Percentiles rank a stretch among this genome's conserved stretches.
These are phyloP conservation scores for Clitoria ternatea DNA, from an alignment of 306 rosid genomes.

Conservation along the genomic window DNA sequence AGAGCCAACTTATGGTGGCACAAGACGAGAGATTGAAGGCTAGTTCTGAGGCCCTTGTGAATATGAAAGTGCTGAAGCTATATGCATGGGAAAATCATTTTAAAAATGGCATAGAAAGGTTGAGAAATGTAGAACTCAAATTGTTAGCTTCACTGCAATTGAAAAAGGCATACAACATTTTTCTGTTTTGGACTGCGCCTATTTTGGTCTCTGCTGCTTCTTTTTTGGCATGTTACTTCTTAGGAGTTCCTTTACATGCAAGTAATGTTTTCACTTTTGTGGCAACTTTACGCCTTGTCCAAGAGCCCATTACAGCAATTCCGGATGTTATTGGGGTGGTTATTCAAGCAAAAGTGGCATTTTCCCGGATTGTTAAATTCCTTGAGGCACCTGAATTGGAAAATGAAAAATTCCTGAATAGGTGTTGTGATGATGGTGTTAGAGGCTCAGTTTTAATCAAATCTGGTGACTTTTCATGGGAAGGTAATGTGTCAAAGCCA, in stretches of 20 bases:
- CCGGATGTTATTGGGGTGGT: background rate
- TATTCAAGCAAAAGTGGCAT: constrained; percentile 41
- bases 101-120: constrained; percentile 38
- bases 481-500: constrained; percentile 34
- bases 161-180: constrained; percentile 33
- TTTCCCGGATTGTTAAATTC: constrained; percentile 45
- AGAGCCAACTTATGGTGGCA: background rate
- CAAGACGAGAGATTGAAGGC: constrained; percentile 10
- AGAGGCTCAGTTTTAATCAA: constrained; percentile 27
- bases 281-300: background rate
- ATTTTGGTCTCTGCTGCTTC: constrained; percentile 22
- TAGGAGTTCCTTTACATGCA: background rate
- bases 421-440: background rate
- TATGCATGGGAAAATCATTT: constrained; percentile 37
- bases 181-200: constrained; percentile 62
- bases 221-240: background rate
- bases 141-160: constrained; percentile 47
- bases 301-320: background rate
- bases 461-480: constrained; percentile 60
- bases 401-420: constrained; percentile 16
- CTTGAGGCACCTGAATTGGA: constrained; percentile 62
- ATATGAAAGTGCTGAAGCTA: background rate
- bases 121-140: constrained; percentile 49
- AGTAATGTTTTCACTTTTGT: constrained; percentile 1
- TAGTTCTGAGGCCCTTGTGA: background rate